Evolutionary conservation across 352 stramenopile species (phyloP).

Genomic region (Phytopythium mirpurense): DNA sequence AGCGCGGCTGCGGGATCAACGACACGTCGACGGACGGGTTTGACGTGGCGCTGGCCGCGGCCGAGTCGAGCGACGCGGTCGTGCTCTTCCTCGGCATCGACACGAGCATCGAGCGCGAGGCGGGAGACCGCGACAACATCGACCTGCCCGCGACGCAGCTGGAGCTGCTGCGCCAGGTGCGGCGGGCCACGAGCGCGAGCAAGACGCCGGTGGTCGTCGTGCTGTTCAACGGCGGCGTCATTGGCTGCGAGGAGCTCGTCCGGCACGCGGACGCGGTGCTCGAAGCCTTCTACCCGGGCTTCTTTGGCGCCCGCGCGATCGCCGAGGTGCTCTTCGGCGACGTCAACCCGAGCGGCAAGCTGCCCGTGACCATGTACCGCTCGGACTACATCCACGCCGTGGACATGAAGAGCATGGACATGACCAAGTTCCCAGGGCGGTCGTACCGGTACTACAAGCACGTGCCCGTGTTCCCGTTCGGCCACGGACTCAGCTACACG

Average conservation of each 20-base stretch:
- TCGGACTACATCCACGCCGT: slow-evolving; percentile 73
- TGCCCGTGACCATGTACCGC: slow-evolving; percentile 85
- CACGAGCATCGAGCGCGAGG: slow-evolving; percentile 72
- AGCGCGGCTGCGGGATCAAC: slow-evolving; percentile 52
- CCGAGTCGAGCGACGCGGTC: slow-evolving; percentile 37
- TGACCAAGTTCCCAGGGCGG: slow-evolving; percentile 83
- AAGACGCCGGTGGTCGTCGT: slow-evolving; percentile 68
- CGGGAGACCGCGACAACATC: slow-evolving; percentile 68
- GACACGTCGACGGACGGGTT: slow-evolving; percentile 57
- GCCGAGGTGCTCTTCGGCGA: slow-evolving; percentile 83
- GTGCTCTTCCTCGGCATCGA: slow-evolving; percentile 85
- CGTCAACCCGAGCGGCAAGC: slow-evolving; percentile 70
- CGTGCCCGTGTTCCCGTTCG: slow-evolving; percentile 86
- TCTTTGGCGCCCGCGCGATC: slow-evolving; percentile 75
- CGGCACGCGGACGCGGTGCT: slow-evolving; percentile 58
- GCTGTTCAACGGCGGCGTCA: slow-evolving; percentile 83
- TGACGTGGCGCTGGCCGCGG: slow-evolving; percentile 33
- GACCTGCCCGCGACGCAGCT: slow-evolving; percentile 67
- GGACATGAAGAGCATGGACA: slow-evolving; percentile 87
- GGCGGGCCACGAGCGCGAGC: slow-evolving; percentile 30
- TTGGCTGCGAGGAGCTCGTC: slow-evolving; percentile 73
- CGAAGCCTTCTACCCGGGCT: slow-evolving; percentile 80
- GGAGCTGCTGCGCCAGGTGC: slow-evolving; percentile 65
- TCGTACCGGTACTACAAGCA: slow-evolving; percentile 92
- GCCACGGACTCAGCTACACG: slow-evolving; percentile 89